phyloP scores from a whole-genome alignment of 78 protist genomes.

The Polysphondylium violaceum region DNA sequence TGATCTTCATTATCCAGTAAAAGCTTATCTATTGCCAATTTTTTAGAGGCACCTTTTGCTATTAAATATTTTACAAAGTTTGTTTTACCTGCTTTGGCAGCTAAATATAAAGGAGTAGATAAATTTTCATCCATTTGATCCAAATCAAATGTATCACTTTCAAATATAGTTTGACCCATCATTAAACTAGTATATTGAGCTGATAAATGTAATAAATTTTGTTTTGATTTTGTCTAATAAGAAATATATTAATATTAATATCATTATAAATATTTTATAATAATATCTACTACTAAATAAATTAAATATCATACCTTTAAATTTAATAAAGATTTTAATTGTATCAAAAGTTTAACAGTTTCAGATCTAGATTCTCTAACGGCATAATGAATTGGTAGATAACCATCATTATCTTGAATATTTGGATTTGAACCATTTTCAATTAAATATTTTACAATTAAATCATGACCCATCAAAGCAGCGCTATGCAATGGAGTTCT shows the following conservation, averaged over 20 bases:
- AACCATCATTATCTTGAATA: constrained; percentile 60
- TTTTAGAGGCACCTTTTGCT: constrained; percentile 57
- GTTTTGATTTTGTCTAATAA: constrained; percentile 18
- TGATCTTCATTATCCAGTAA: constrained; percentile 17
- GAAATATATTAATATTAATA: neutral
- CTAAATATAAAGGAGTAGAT: constrained; percentile 62
- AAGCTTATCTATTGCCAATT: constrained; percentile 31
- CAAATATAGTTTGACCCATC: constrained; percentile 67
- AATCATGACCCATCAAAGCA: constrained; percentile 75
- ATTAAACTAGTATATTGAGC: constrained; percentile 40
- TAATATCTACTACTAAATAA: neutral
- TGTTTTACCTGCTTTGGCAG: constrained; percentile 52
- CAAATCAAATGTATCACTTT: constrained; percentile 6
- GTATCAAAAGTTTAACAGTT: constrained; percentile 54
- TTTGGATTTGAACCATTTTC: constrained; percentile 40
- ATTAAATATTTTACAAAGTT: constrained; percentile 73
- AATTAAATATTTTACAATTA: constrained; percentile 4
- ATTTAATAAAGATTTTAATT: constrained; percentile 15
- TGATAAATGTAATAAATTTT: constrained; percentile 54
- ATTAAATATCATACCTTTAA: neutral
- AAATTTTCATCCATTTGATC: constrained; percentile 44
- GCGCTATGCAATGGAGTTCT: constrained; percentile 78
- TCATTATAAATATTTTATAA: too few relatives aligned
- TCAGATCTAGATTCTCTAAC: constrained; percentile 64
- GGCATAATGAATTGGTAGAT: constrained; percentile 66